Conservation (phyloP, 2,329 filamentous ascomycete species). For the Conoideocrella luteorostrata region DNA sequence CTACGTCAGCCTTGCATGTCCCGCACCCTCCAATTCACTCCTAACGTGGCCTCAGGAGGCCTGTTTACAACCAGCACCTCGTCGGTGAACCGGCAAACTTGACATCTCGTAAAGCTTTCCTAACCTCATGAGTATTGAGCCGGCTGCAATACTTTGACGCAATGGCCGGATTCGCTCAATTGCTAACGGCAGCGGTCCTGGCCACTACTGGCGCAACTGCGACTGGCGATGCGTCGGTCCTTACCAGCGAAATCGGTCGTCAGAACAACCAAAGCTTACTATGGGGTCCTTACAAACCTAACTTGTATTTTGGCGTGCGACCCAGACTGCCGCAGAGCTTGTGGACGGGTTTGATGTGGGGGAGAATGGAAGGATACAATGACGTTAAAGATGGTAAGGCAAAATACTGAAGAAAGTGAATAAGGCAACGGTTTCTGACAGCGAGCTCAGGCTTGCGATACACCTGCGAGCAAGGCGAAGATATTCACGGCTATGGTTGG, state of each 20-base stretch:
- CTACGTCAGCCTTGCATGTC: conserved; percentile 19
- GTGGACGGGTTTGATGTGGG: conserved; percentile 82
- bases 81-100: neutral
- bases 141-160: neutral
- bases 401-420: too few species aligned
- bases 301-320: conserved; percentile 87
- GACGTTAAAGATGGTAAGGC: conserved; percentile 66
- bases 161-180: conserved; percentile 27
- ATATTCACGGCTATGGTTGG: conserved; percentile 95
- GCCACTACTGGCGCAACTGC: conserved; percentile 20
- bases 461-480: conserved; percentile 92
- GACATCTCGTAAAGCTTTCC: neutral
- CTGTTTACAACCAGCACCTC: too few species aligned
- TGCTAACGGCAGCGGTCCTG: conserved; percentile 23
- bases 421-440: too few species aligned
- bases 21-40: neutral
- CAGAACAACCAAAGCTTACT: conserved; percentile 76
- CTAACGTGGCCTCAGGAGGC: conserved; percentile 8
- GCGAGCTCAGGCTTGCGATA: conserved; percentile 72
- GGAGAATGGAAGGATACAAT: conserved; percentile 70
- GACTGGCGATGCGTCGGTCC: conserved; percentile 28
- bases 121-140: neutral
- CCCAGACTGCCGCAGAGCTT: conserved; percentile 77
- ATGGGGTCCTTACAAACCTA: conserved; percentile 94
- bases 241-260: conserved; percentile 43